Conservation (phyloP, 1,284 basidiomycete genomes). For the Naganishia sp. region DNA sequence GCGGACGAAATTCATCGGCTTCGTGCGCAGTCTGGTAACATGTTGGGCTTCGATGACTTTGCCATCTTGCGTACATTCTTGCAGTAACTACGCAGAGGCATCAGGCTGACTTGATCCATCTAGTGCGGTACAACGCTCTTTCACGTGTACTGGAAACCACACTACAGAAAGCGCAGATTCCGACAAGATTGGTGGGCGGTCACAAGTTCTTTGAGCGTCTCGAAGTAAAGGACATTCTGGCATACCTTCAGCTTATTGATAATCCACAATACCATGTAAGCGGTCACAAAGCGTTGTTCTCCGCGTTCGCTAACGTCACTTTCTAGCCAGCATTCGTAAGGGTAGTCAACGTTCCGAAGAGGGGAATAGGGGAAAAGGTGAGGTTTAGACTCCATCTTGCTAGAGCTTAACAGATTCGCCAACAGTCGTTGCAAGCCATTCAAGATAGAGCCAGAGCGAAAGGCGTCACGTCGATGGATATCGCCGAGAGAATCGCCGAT, state of each 20-base stretch:
- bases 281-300: neutral
- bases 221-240: conserved; percentile 84
- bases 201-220: conserved; percentile 84
- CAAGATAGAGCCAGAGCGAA: conserved; percentile 60
- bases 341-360: conserved; percentile 71
- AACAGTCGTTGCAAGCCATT: conserved; percentile 65
- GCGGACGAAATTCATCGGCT: conserved; percentile 78
- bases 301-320: neutral
- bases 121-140: conserved; percentile 80
- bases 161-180: conserved; percentile 75
- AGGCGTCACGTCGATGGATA: conserved; percentile 62
- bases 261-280: conserved; percentile 68
- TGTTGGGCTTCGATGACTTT: conserved; percentile 74
- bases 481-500: conserved; percentile 66
- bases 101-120: neutral
- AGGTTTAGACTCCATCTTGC: conserved; percentile 21
- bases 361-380: conserved; percentile 82
- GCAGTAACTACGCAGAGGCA: neutral
- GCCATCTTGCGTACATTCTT: conserved; percentile 65
- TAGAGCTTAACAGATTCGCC: neutral
- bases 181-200: conserved; percentile 73
- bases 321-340: conserved; percentile 69
- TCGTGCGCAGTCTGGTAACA: conserved; percentile 70
- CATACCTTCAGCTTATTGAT: conserved; percentile 81
- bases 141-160: conserved; percentile 76